phyloP scores from a whole-genome alignment of 257 asterid genomes.

The Jacaranda mimosifolia region DNA sequence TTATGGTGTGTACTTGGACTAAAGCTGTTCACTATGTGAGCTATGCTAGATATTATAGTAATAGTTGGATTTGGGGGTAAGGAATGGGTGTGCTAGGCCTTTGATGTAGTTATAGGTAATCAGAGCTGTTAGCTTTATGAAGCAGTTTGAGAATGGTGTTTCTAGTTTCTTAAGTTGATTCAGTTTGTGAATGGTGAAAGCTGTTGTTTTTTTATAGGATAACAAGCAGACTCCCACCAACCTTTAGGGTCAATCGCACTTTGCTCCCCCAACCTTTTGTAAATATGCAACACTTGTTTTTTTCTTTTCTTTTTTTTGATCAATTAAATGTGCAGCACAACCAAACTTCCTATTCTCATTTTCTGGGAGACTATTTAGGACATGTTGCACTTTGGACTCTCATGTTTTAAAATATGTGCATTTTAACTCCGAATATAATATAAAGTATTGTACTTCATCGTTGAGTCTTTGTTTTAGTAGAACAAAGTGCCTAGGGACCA shows the following conservation, averaged over 20 bases:
- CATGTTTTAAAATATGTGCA: background rate
- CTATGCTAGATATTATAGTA: background rate
- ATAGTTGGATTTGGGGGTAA: background rate
- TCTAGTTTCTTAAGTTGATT: background rate
- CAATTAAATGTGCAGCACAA: background rate
- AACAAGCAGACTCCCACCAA: background rate
- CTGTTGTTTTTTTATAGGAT: background rate
- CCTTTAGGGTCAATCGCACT: no score
- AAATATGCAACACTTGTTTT: no score
- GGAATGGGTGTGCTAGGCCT: background rate
- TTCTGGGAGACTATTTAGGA: background rate
- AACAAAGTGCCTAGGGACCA: no score
- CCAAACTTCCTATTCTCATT: background rate
- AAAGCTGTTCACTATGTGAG: background rate
- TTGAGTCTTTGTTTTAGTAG: no score
- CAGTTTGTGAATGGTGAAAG: background rate
- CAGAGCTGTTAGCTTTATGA: background rate
- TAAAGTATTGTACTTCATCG: background rate
- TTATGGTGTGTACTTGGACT: no score
- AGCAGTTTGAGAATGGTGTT: background rate
- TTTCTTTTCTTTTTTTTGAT: no score
- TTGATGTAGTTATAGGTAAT: background rate
- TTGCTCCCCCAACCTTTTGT: no score
- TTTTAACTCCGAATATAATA: no score
- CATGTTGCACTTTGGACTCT: background rate